Base-by-base conservation (phyloP, 2,329 filamentous ascomycete genomes). In the Thielaviopsis populi region DNA sequence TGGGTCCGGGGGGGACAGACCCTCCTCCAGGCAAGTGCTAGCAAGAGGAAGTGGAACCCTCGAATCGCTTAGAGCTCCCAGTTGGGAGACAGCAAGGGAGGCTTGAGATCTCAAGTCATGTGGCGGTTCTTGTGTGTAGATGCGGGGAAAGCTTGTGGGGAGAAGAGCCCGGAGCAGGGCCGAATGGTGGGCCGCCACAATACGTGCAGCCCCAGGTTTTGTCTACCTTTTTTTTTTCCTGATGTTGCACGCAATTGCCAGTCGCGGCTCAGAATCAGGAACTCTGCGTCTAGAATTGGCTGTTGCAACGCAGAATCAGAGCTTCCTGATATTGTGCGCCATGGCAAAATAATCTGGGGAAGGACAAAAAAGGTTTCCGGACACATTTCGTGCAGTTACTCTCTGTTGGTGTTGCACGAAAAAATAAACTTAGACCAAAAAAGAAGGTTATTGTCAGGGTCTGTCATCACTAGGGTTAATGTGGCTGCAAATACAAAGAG, bases 111-210 rank as follows among this genome's bases (percentile, higher is more conserved):
- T 11, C 41, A 46, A 46, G 30, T 56, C 53, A 33, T 56, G 53
- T 56, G 53, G 30, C 53, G 53, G 53, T 56, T 56, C 46, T 24
- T 50, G 46, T 50, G 46, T 37, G 37, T 27, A 56, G 24, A 56
- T 56, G 53, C 30, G 53, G 53, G 50, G 53, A 22, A 56, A 22
- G 24, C 7, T 4, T 46, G 42, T 56, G 27, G 27, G 53, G 53
- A 33, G 53, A 56, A 56, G 53, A 33, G 15, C 53, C 53, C 53
- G 30, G 24, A 56, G 53, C 53, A 56, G 53, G 53, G 53, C 53
- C 53, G 27, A 56, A 37, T 56, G 53, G 53, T 30, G 30, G 17
- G 17, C 53, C 30, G 33, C 53, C 30, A 8, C 33, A 37, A 37
- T 1, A 37, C 7, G 30, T 37, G 10, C 33, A 8, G 3, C 33